Base-by-base conservation (phyloP, 2,329 filamentous ascomycete species). In the Emergomyces pasteurianus region DNA sequence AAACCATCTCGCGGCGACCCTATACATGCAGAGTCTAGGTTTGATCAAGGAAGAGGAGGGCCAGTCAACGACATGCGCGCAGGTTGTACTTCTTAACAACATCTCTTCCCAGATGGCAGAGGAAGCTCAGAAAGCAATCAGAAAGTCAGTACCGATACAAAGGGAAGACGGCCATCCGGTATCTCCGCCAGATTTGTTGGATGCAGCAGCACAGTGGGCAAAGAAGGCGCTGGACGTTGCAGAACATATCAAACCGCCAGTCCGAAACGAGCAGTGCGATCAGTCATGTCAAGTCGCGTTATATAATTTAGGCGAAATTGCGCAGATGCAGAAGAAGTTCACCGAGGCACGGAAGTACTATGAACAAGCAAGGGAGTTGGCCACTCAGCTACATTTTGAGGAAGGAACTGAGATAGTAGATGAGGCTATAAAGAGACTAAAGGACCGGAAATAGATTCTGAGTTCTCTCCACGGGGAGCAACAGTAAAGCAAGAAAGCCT, bases 301-400 rank as follows among this genome's bases (percentile, higher is more conserved):
- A n/a, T 88, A 90, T 73, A 95, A 95, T 70, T 82, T 96, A 59
- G 92, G 86, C 28, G 89, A 95, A 67, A 86, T 96, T 66, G 87
- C 89, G 0, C 85, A 88, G 65, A 86, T 94, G 82, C 75, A 86
- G 62, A 86, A 87, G 1, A 81, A 88, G 67, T 68, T 79, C 1
- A 77, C 77, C 3, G 81, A 88, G 65, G 91, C 92, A 1, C 80
- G 81, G 67, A 80, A 79, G 66, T 83, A 82, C 69, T 96, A 89
- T 69, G 76, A 80, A 59, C 83, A 95, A 70, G 87, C 88, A 10
- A 80, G 83, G 59, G 79, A 79, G 23, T 72, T 92, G 42, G 76
- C 79, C 2, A 76, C 77, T 63, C 74, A 73, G 3, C 69, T 83
- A 42, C 76, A 67, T 7, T 74, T 70, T 59, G 64, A 68, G n/a